Evolutionary conservation across 192 early-diverging fungal species (phyloP).

Genomic region (Podila verticillata): DNA sequence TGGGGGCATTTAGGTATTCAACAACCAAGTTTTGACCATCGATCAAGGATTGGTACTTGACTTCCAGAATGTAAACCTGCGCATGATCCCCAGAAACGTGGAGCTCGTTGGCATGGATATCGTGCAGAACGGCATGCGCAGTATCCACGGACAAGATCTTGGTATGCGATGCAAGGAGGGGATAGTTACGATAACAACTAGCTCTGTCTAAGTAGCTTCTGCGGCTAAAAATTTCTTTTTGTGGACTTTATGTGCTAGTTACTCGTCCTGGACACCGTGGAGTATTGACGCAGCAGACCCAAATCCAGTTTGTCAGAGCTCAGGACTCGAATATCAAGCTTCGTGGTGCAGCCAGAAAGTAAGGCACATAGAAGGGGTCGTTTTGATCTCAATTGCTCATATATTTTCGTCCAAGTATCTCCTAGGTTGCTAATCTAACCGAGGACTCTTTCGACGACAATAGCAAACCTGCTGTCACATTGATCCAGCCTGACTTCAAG

Average conservation of each 20-base stretch:
- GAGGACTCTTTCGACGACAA: background rate
- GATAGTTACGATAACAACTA: background rate
- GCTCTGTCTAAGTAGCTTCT: too few species aligned
- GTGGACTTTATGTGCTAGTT: background rate
- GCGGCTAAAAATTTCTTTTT: too few species aligned
- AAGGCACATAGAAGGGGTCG: background rate
- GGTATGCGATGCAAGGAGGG: conserved; percentile 20
- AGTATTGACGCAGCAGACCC: conserved; percentile 78
- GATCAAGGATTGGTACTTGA: conserved; percentile 87
- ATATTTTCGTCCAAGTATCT: conserved; percentile 9
- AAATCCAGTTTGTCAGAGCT: conserved; percentile 75
- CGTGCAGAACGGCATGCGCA: conserved; percentile 54
- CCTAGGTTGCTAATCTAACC: background rate
- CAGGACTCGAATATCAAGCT: conserved; percentile 81
- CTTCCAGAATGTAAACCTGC: conserved; percentile 78
- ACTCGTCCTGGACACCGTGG: conserved; percentile 58
- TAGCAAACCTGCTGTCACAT: conserved; percentile 71
- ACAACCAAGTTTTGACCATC: conserved; percentile 82
- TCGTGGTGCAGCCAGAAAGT: conserved; percentile 68
- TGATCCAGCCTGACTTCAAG: conserved; percentile 95
- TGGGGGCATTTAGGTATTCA: conserved; percentile 64
- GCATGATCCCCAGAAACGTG: conserved; percentile 46
- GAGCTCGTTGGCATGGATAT: conserved; percentile 67
- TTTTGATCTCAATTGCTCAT: background rate
- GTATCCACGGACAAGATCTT: conserved; percentile 22